Conservation (phyloP, 192 early-diverging fungal species). For the Coemansia sp. region DNA sequence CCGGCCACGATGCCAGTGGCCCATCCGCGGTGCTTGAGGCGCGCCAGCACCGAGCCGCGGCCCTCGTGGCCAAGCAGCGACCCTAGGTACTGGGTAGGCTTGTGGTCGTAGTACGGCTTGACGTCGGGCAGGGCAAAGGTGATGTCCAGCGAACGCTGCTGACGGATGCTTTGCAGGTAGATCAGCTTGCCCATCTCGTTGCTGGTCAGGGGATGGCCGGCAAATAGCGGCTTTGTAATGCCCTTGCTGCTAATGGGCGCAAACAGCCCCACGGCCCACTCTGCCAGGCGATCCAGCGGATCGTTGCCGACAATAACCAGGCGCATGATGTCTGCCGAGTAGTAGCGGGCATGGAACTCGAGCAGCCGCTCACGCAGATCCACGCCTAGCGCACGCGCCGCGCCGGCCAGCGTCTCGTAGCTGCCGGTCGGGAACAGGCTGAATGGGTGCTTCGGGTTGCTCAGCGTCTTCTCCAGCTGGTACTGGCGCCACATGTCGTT, state of each 20-base stretch:
- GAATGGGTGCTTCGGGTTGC: conserved; percentile 72
- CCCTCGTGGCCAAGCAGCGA: conserved; percentile 93
- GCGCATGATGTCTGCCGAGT: conserved; percentile 95
- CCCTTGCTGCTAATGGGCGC: conserved; percentile 71
- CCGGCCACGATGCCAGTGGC: conserved; percentile 70
- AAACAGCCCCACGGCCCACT: conserved; percentile 79
- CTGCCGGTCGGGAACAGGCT: conserved; percentile 91
- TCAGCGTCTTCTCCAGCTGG: conserved; percentile 80
- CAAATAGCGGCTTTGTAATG: conserved; percentile 62
- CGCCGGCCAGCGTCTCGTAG: conserved; percentile 65
- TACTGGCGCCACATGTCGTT: conserved; percentile 83
- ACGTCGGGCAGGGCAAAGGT: conserved; percentile 84
- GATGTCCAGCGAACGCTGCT: conserved; percentile 71
- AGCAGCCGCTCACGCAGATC: conserved; percentile 80
- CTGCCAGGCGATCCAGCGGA: conserved; percentile 74
- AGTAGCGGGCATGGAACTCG: conserved; percentile 83
- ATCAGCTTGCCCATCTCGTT: conserved; percentile 69
- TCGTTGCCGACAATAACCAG: conserved; percentile 84
- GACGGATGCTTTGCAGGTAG: conserved; percentile 71
- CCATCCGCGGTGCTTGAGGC: conserved; percentile 89
- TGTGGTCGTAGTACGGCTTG: conserved; percentile 48
- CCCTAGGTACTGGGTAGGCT: conserved; percentile 72
- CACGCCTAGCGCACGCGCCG: conserved; percentile 59
- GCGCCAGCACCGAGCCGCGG: conserved; percentile 76
- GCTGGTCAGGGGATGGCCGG: conserved; percentile 66